Evolutionary conservation across 2,329 filamentous ascomycete species (phyloP), one percentile per base, ranked within the genome.

Genomic region (Colletotrichum cordylinicola): DNA sequence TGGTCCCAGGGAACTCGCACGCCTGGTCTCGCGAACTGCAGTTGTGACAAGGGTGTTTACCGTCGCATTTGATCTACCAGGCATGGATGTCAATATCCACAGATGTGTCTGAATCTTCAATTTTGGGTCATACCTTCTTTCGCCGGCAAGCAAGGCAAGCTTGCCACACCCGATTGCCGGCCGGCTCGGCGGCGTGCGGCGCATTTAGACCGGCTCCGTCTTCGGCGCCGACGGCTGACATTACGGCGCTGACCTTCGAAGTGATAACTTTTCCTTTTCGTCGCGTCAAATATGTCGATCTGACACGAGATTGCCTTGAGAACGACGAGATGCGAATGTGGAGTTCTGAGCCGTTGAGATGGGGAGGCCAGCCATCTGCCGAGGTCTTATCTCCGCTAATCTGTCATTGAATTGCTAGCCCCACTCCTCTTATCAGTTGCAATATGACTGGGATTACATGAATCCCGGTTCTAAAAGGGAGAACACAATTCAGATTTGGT

Each of bases 21-120:
- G 60, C 7, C 24, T 77, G 75, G 5, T 77, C 76, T 4, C 80
- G 78, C 3, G 79, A 80, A 66, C 71, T 78, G 62, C 80, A 80
- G 8, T 79, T 80, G 64, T 78, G 72, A 64, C 80, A 81, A 4
- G 79, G 79, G n/a, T 77, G 68, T 27, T 79, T 78, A 15, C 80
- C 80, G 29, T 81, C 79, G 55, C 80, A 81, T 72, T 81, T 81
- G 16, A 81, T 76, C 80, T 81, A 35, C 0, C 9, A 3, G 10
- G 16, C 21, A 61, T 6, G 7, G 8, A 13, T 4, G 18, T 61
- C 58, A 61, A 10, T 35, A 12, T 8, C 18, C 12, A n/a, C 4
- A 1, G 0, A 2, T 29, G 8, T 1, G 13, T 58, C 7, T 24
- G 0, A 10, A 29, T 0, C 21, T 24, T 58, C 8, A 10, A 2